Evolutionary conservation across 768 basidiomycete species (phyloP).

Genomic region (Suillus occidentalis): DNA sequence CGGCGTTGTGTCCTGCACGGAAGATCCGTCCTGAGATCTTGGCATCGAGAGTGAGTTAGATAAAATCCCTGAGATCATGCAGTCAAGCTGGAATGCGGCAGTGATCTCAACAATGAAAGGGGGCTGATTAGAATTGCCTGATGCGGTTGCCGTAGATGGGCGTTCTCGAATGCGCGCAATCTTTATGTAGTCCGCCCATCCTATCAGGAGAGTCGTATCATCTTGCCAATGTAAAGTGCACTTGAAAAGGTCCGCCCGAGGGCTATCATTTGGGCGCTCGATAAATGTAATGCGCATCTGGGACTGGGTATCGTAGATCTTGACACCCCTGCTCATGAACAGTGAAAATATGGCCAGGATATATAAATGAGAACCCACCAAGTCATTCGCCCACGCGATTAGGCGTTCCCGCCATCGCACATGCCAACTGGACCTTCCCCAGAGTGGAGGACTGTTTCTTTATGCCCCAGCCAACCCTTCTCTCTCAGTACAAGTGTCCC

Average conservation of each 20-base stretch:
- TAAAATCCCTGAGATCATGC: conserved; percentile 90
- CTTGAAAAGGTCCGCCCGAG: conserved; percentile 93
- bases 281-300: conserved; percentile 82
- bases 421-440: conserved; percentile 97
- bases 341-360: conserved; percentile 4
- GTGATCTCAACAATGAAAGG: conserved; percentile 84
- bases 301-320: conserved; percentile 84
- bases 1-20: conserved; percentile 34
- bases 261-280: conserved; percentile 77
- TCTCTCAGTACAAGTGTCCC: conserved; percentile 86
- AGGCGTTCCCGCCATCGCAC: conserved; percentile 82
- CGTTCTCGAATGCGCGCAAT: conserved; percentile 77
- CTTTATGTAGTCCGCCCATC: conserved; percentile 93
- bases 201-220: conserved; percentile 84
- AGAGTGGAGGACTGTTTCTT: conserved; percentile 76
- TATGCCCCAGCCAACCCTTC: conserved; percentile 96
- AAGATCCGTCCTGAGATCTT: conserved; percentile 16
- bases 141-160: conserved; percentile 42
- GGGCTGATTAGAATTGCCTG: conserved; percentile 47
- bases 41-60: conserved; percentile 59
- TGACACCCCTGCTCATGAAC: conserved; percentile 70
- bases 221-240: conserved; percentile 92
- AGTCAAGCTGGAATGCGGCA: conserved; percentile 89
- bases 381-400: conserved; percentile 96
- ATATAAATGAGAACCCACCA: conserved; percentile 47